These are phyloP conservation scores for Talaromyces sp. DNA, from an alignment of 2,329 filamentous ascomycete genomes.

Conservation along the genomic window DNA sequence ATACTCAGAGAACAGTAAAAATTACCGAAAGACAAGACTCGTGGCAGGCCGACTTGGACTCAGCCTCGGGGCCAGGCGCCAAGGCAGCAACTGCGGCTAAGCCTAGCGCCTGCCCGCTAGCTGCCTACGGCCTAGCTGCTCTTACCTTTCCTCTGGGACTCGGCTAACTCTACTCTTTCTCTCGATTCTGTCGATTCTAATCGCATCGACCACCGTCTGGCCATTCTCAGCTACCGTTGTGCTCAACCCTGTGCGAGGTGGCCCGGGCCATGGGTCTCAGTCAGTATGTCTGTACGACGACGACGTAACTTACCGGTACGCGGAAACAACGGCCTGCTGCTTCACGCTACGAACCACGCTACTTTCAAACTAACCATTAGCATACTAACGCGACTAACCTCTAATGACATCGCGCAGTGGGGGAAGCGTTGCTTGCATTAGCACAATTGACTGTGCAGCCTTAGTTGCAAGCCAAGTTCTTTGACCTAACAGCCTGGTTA, in stretches of 20 bases:
- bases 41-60: background rate
- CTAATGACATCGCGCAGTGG: slow-evolving; percentile 12
- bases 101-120: background rate
- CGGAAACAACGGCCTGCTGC: background rate
- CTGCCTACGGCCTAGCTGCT: background rate
- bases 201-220: background rate
- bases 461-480: slow-evolving; percentile 15
- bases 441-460: slow-evolving; percentile 4
- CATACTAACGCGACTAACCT: background rate
- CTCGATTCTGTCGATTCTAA: background rate
- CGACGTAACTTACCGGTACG: background rate
- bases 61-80: slow-evolving; percentile 10
- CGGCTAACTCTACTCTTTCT: slow-evolving; percentile 1
- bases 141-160: background rate
- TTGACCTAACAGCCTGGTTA: background rate
- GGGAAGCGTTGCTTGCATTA: slow-evolving; percentile 13
- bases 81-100: slow-evolving; percentile 9
- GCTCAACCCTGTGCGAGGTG: background rate
- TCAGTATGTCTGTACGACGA: background rate
- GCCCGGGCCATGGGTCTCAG: background rate
- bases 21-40: background rate
- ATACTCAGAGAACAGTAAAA: background rate
- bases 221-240: background rate
- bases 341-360: background rate
- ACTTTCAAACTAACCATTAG: background rate